Base-by-base conservation (phyloP, 2,329 filamentous ascomycete genomes). In the Claviceps spartinae region DNA sequence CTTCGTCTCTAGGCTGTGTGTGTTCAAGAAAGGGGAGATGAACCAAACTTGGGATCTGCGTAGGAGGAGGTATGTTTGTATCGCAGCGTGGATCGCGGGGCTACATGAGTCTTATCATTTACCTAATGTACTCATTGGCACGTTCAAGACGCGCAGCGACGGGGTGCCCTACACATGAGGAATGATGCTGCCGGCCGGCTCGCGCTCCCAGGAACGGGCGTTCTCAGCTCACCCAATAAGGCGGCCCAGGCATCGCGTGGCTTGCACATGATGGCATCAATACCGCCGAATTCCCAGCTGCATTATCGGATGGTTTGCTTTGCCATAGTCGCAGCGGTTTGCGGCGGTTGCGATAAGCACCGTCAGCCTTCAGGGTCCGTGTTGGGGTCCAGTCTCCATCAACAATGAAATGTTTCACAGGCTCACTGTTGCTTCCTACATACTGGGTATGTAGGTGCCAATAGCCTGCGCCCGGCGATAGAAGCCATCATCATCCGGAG, bases 251-350 rank as follows among this genome's bases (percentile, higher is more conserved):
- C 8, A 18, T 7, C 8, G 41, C 18, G n/a, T 42, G 40, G 40
- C 40, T 42, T 42, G 40, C 40, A 20, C 8, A 26, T 14, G 43
- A 26, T 26, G 7, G 13, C 16, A 50, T 61, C 60, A 61, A 63
- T 57, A 57, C 59, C 61, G 61, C 61, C 61, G 61, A 62, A 51
- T 40, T 26, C 55, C 61, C 61, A 59, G 54, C 16, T 52, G 50
- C 9, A 34, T 34, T 34, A 30, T 34, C 30, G 30, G 30, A 34
- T 9, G 26, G 26, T n/a, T n/a, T 11, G 26, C 26, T 34, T 34
- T 11, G 30, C 30, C 30, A 11, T 34, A 11, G 30, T 34, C 9
- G 26, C 26, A 9, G 26, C 26, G 26, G 22, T 22, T 22, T 24
- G 24, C 24, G 24, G 24, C 24, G 24, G 30, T 11, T 34, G 30